A percentile compares a stretch with the other conserved stretches of the same genome.
Conservation (phyloP, 305 asterid species). For the Coffea humblotiana region DNA sequence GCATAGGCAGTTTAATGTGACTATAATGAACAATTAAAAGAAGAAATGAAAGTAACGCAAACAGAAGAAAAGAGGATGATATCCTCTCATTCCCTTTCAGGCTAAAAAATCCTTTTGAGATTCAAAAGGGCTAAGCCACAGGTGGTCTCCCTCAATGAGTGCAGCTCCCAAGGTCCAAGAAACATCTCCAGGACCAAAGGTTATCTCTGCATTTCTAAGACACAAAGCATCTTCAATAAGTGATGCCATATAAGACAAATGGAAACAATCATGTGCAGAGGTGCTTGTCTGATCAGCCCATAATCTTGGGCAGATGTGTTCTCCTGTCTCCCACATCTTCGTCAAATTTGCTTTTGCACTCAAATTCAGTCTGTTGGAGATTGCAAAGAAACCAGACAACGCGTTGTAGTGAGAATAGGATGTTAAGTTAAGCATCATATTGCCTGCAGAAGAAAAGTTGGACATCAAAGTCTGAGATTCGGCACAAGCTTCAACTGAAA, state of each 20-base stretch:
- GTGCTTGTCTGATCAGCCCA: conserved; percentile 33
- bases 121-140: conserved; percentile 40
- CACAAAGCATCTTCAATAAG: conserved; percentile 70
- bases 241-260: conserved; percentile 63
- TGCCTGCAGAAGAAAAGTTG: conserved; percentile 42
- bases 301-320: conserved; percentile 48
- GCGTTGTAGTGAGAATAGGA: conserved; percentile 56
- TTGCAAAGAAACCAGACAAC: conserved; percentile 70
- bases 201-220: conserved; percentile 47
- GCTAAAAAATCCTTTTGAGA: conserved; percentile 16
- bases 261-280: conserved; percentile 54
- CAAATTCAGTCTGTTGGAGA: conserved; percentile 52
- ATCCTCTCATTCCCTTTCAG: conserved; percentile 28
- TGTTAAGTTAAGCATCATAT: conserved; percentile 42
- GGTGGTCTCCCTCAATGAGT: conserved; percentile 57
- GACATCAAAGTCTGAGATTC: background rate
- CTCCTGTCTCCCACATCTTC: conserved; percentile 50
- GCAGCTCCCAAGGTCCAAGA: conserved; percentile 92
- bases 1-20: conserved; percentile 67
- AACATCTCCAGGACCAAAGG: conserved; percentile 75
- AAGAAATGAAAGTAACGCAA: conserved; percentile 41
- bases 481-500: background rate
- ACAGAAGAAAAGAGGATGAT: conserved; percentile 47
- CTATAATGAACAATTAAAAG: conserved; percentile 49
- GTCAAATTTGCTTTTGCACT: conserved; percentile 52